These are phyloP conservation scores for Chaetomiaceae sp. DNA, from an alignment of 2,329 filamentous ascomycete genomes.

Conservation along the genomic window DNA sequence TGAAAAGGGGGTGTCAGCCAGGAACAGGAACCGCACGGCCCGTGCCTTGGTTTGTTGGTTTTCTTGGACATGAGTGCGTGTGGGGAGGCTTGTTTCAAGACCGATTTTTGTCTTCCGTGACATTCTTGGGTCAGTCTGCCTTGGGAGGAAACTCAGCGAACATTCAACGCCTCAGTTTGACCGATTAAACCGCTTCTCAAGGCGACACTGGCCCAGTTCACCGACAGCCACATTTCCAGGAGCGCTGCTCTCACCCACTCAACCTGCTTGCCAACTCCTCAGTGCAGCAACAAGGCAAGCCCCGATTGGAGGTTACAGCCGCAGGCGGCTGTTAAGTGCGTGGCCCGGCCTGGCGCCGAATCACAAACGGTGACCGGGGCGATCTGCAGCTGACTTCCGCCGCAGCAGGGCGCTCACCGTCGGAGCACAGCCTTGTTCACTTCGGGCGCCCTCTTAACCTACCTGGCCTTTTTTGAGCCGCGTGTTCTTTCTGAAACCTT, in stretches of 20 bases:
- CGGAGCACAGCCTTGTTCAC: too few relatives aligned
- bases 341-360: not conserved
- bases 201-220: too few relatives aligned
- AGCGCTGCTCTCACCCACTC: not conserved
- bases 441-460: too few relatives aligned
- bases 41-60: too few relatives aligned
- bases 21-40: not conserved
- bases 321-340: not conserved
- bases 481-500: not conserved
- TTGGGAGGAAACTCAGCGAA: too few relatives aligned
- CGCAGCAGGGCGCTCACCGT: not conserved
- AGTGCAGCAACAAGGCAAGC: not conserved
- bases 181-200: too few relatives aligned
- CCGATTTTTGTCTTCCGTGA: too few relatives aligned
- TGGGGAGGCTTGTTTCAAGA: too few relatives aligned
- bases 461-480: constrained; percentile 3
- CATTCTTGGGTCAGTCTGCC: too few relatives aligned
- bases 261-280: not conserved
- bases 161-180: too few relatives aligned
- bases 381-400: not conserved
- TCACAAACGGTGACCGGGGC: not conserved
- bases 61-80: not conserved
- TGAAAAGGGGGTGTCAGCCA: not conserved
- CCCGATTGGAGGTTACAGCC: not conserved
- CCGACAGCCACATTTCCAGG: not conserved